Evolutionary conservation across 768 basidiomycete species (phyloP).

Genomic region (Rhizopogon salebrosus): DNA sequence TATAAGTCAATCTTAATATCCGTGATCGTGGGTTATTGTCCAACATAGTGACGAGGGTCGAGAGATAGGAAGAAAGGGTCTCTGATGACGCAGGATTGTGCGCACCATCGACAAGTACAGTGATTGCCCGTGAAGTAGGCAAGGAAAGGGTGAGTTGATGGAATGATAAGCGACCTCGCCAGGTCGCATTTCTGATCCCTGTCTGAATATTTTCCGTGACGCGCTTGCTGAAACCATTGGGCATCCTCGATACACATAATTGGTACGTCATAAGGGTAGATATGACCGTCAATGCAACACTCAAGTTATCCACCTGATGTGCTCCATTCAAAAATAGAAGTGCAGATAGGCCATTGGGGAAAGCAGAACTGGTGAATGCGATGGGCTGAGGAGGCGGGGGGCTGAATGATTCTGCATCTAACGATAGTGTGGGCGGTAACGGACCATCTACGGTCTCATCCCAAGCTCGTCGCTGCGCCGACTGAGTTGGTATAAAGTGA

Average conservation of each 20-base stretch:
- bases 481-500: constrained; percentile 29
- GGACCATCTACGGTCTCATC: constrained; percentile 32
- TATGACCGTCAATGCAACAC: constrained; percentile 58
- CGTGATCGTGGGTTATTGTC: constrained; percentile 12
- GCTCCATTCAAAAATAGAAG: constrained; percentile 66
- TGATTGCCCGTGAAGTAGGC: constrained; percentile 22
- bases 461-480: constrained; percentile 28
- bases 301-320: constrained; percentile 86
- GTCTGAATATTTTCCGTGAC: constrained; percentile 45
- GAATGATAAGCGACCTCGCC: constrained; percentile 86
- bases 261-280: constrained; percentile 47
- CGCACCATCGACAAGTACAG: constrained; percentile 84
- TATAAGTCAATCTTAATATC: constrained; percentile 50
- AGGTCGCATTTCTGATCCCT: constrained; percentile 59
- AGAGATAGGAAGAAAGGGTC: constrained; percentile 58
- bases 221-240: background rate
- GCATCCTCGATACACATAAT: constrained; percentile 11
- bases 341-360: constrained; percentile 39
- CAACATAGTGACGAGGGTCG: constrained; percentile 28
- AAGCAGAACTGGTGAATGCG: constrained; percentile 36
- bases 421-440: constrained; percentile 22
- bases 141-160: constrained; percentile 24
- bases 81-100: constrained; percentile 81
- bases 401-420: constrained; percentile 21
- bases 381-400: constrained; percentile 40